These are phyloP conservation scores for Geotrichum carabidarum DNA, from an alignment of 1,139 yeast genomes.

Conservation along the genomic window DNA sequence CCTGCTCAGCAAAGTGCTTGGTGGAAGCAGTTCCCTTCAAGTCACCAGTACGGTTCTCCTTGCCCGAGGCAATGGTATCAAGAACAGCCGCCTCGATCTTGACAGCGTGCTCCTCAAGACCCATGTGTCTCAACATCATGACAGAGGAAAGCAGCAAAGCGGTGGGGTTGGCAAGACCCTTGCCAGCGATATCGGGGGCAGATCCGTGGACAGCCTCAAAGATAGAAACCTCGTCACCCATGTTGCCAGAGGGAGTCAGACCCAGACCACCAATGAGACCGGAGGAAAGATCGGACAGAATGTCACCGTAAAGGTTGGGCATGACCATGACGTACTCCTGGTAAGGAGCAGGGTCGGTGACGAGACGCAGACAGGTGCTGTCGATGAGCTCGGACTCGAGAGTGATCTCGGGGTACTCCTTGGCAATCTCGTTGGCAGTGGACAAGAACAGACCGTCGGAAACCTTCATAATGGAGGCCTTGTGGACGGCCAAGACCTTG, in stretches of 20 bases:
- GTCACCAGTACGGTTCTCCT: slow-evolving; percentile 92
- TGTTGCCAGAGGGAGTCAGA: slow-evolving; percentile 96
- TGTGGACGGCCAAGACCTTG: slow-evolving; percentile 93
- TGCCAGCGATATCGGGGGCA: slow-evolving; percentile 92
- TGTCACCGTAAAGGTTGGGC: slow-evolving; percentile 97
- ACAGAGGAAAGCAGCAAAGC: slow-evolving; percentile 90
- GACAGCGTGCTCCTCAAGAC: slow-evolving; percentile 78
- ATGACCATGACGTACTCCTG: slow-evolving; percentile 97
- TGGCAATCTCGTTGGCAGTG: slow-evolving; percentile 86
- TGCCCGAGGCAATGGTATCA: slow-evolving; percentile 50
- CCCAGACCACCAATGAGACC: slow-evolving; percentile 99
- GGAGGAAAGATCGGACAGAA: slow-evolving; percentile 95
- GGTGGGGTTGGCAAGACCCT: slow-evolving; percentile 95
- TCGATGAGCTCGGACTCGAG: slow-evolving; percentile 46
- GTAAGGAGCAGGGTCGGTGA: slow-evolving; percentile 95
- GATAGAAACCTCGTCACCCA: slow-evolving; percentile 95
- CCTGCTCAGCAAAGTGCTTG: slow-evolving; percentile 77
- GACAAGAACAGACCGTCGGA: slow-evolving; percentile 97
- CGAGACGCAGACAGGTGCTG: slow-evolving; percentile 91
- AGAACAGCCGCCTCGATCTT: slow-evolving; percentile 65
- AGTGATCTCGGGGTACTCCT: slow-evolving; percentile 57
- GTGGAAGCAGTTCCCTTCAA: slow-evolving; percentile 91
- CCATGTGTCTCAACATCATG: slow-evolving; percentile 91
- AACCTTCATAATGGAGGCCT: slow-evolving; percentile 97
- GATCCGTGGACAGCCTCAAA: slow-evolving; percentile 99